Conservation (phyloP, 1,139 yeast genomes). For the Yamadazyma triangularis region DNA sequence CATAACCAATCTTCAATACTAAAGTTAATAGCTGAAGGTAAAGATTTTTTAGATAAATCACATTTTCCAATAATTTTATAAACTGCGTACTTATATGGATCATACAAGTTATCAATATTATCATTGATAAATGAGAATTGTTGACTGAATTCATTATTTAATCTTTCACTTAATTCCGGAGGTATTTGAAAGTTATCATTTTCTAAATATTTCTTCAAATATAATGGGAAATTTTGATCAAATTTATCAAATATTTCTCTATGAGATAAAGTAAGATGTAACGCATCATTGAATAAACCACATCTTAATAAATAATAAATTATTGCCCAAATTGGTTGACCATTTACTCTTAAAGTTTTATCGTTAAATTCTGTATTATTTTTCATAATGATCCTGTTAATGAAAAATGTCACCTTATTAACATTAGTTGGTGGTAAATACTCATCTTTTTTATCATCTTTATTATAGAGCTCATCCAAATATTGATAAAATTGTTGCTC, state of each 20-base stretch:
- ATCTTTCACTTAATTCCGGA: conserved; percentile 61
- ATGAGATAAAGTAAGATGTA: conserved; percentile 34
- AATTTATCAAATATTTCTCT: conserved; percentile 66
- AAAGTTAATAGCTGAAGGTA: conserved; percentile 65
- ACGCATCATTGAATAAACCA: conserved; percentile 77
- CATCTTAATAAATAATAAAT: conserved; percentile 80
- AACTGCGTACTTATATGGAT: conserved; percentile 86
- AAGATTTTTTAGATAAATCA: conserved; percentile 69
- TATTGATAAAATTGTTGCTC: conserved; percentile 76
- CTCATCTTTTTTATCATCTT: conserved; percentile 49
- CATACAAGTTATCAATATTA: conserved; percentile 55
- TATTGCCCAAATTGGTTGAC: conserved; percentile 89
- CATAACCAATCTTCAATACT: conserved; percentile 97
- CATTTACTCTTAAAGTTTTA: conserved; percentile 55
- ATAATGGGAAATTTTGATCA: conserved; percentile 80
- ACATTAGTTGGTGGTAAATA: conserved; percentile 57
- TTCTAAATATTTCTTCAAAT: conserved; percentile 67
- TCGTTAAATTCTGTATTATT: conserved; percentile 27
- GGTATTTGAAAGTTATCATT: conserved; percentile 53
- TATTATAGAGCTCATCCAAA: conserved; percentile 67
- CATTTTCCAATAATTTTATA: conserved; percentile 92
- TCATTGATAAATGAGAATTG: conserved; percentile 63
- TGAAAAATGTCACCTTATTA: conserved; percentile 67
- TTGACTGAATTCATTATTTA: conserved; percentile 80
- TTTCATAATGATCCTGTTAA: conserved; percentile 45